Conservation (phyloP, 1,284 basidiomycete species). For the Austroboletus niveus region DNA sequence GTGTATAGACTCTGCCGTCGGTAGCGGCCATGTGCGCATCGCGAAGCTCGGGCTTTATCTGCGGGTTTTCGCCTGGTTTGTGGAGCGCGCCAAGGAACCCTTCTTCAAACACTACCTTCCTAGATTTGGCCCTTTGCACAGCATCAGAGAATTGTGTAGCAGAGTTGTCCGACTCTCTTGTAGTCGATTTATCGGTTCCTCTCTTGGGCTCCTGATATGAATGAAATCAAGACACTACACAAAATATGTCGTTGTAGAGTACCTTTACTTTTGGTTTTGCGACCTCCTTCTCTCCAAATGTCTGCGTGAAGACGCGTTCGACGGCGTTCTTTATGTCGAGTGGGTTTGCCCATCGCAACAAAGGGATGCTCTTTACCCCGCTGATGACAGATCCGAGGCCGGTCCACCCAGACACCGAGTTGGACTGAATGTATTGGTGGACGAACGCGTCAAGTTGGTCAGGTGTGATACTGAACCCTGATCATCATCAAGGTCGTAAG, state of each 20-base stretch:
- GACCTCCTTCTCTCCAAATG: conserved; percentile 78
- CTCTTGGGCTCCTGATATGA: conserved; percentile 56
- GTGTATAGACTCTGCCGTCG: conserved; percentile 85
- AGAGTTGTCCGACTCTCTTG: conserved; percentile 26
- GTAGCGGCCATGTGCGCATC: conserved; percentile 84
- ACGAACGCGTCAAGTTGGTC: conserved; percentile 68
- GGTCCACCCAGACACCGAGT: conserved; percentile 67
- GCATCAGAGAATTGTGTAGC: conserved; percentile 35
- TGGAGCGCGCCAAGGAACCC: conserved; percentile 95
- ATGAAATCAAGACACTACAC: not conserved
- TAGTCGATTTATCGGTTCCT: conserved; percentile 19
- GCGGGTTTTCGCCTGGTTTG: conserved; percentile 92
- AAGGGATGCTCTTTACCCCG: conserved; percentile 66
- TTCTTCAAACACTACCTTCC: conserved; percentile 85
- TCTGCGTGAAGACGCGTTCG: conserved; percentile 72
- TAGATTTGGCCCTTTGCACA: conserved; percentile 39
- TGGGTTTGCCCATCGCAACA: conserved; percentile 87
- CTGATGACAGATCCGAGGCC: conserved; percentile 71
- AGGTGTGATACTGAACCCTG: conserved; percentile 79
- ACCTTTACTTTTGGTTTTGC: conserved; percentile 75
- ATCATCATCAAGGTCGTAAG: not conserved
- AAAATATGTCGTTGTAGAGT: conserved; percentile 9
- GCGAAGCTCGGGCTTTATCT: conserved; percentile 76
- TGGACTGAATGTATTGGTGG: conserved; percentile 57
- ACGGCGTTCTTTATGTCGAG: conserved; percentile 88